Evolutionary conservation across 2,329 filamentous ascomycete species (phyloP).

Genomic region (Penicillium freii): DNA sequence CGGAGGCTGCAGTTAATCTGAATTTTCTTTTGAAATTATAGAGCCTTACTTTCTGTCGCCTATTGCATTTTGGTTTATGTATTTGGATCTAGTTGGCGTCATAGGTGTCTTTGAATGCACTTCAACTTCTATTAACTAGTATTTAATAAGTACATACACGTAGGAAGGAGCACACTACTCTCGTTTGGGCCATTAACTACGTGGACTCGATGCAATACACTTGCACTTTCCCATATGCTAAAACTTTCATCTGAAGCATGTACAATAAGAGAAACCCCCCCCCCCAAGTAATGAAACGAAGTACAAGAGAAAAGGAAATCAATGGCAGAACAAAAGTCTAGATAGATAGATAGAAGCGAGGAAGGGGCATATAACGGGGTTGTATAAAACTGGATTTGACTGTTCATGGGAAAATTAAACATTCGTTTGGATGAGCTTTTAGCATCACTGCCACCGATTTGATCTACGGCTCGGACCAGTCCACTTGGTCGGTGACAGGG

Average conservation of each 20-base stretch:
- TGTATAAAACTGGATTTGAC: slow-evolving; percentile 21
- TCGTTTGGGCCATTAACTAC: background rate
- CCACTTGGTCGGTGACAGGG: slow-evolving; percentile 84
- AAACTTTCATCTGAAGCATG: slow-evolving; percentile 21
- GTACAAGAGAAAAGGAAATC: background rate
- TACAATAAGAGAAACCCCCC: slow-evolving; percentile 22
- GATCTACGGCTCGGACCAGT: slow-evolving; percentile 77
- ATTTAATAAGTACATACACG: background rate
- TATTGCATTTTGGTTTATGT: background rate
- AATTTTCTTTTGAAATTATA: background rate
- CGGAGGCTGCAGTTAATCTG: background rate
- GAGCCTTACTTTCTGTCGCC: background rate
- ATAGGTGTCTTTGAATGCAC: background rate
- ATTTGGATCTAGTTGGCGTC: background rate
- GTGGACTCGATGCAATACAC: background rate
- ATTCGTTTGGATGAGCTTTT: slow-evolving; percentile 15
- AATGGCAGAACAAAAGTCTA: slow-evolving; percentile 2
- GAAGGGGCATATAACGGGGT: slow-evolving; percentile 2
- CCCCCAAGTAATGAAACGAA: background rate
- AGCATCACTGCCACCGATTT: slow-evolving; percentile 10
- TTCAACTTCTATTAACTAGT: background rate
- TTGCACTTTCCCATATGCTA: slow-evolving; percentile 9
- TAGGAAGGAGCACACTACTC: background rate
- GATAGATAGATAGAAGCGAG: background rate
- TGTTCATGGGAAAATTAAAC: slow-evolving; percentile 20